Evolutionary conservation across 2,329 filamentous ascomycete genomes (phyloP), one percentile per base, ranked within the genome.

Genomic region (Botryotinia convoluta): DNA sequence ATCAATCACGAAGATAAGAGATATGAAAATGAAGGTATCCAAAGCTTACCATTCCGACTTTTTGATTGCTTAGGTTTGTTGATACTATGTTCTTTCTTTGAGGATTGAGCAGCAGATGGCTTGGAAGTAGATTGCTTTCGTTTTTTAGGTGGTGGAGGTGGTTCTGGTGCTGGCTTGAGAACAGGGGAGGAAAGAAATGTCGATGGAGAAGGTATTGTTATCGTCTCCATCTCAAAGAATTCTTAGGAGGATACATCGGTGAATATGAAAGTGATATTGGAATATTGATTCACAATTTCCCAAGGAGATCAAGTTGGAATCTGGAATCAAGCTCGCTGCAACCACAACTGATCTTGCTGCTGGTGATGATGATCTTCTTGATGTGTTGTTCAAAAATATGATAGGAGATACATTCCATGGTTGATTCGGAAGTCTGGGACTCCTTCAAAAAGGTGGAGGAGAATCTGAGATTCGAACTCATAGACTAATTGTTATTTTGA

Each of bases 51-150:
- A 84, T 93, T 92, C 77, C 91, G 89, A 83, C 90, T 92, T 82
- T 93, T 93, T 74, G 90, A 91, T 82, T 92, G 91, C 80, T 92
- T 93, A 44, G 89, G 88, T 79, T 91, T 93, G 61, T 82, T 82
- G 72, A 85, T 80, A 44, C 80, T 82, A 70, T 20, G 63, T n/a
- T 80, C 82, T 79, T 81, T 74, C 74, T 77, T 80, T 76, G 77
- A 79, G 3, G 75, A 48, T 32, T 72, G 51, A 67, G 45, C 74
- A 2, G 74, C 72, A 48, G 75, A 71, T 63, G 75, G 63, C 54
- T 76, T 78, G n/a, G 74, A 74, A 42, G 76, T 71, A 29, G 76
- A 29, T 42, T 77, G 73, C 77, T 79, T 79, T 71, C 76, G 79
- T 72, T 77, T 79, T 39, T 67, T 72, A 1, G 64, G 67, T 39